These are phyloP conservation scores for Neurospora sp. DNA, from an alignment of 495 filamentous ascomycete species.

Conservation along the genomic window DNA sequence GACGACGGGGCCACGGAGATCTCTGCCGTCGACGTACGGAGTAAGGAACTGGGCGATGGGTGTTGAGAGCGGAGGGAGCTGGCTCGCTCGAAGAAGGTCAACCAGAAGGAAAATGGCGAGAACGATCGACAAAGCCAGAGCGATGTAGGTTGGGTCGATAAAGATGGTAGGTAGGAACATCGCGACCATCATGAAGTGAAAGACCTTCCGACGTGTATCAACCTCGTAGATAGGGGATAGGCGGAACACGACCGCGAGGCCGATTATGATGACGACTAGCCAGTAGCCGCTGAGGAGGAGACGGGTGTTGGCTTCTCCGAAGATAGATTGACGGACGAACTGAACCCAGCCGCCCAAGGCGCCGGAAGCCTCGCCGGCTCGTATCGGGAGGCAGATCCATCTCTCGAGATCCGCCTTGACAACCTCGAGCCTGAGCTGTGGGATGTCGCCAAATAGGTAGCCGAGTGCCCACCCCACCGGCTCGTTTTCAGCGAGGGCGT, in stretches of 20 bases:
- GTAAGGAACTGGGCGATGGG: constrained; percentile 77
- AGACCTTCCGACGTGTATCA: constrained; percentile 95
- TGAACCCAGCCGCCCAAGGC: constrained; percentile 48
- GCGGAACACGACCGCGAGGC: constrained; percentile 61
- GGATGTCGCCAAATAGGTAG: constrained; percentile 78
- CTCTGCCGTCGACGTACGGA: constrained; percentile 89
- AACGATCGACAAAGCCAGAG: constrained; percentile 64
- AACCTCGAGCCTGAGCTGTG: constrained; percentile 54
- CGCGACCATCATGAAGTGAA: constrained; percentile 94
- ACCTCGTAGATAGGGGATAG: constrained; percentile 68
- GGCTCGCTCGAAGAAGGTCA: constrained; percentile 79
- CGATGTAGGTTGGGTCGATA: constrained; percentile 73
- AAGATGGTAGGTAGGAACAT: constrained; percentile 86
- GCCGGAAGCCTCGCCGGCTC: constrained; percentile 17
- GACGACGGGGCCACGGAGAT: constrained; percentile 87
- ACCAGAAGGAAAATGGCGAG: constrained; percentile 77
- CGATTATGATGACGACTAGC: constrained; percentile 52
- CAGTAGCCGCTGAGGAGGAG: constrained; percentile 69
- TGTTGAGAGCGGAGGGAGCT: constrained; percentile 77
- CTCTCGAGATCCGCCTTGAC: constrained; percentile 52
- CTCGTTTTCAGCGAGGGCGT: constrained; percentile 61
- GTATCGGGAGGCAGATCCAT: constrained; percentile 67
- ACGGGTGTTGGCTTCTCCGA: constrained; percentile 76
- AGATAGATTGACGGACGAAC: constrained; percentile 40
- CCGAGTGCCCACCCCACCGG: constrained; percentile 87